Evolutionary conservation across 768 basidiomycete genomes (phyloP), one percentile per base, ranked within the genome.

Genomic region (Hygrophorus russula): DNA sequence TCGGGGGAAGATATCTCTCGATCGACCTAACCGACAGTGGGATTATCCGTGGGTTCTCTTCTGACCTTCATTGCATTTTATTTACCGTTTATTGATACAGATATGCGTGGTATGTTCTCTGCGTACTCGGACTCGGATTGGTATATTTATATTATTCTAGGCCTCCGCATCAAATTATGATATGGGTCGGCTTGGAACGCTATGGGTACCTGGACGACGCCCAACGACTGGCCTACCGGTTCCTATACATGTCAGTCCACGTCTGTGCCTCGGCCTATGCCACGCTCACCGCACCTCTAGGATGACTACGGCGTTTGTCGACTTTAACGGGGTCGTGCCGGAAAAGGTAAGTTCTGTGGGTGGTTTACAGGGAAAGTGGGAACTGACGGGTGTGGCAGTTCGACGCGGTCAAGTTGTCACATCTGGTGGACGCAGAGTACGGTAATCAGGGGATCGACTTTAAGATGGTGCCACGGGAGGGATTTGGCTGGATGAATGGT

Each of bases 401-500:
- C 59, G 92, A 99, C 56, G 94, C 92, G 2, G 94, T 99, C 51
- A 88, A 82, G 61, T 74, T 96, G 15, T 94, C 89, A 1, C 92
- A 97, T 57, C 73, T 97, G 37, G 93, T 99, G 5, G 93, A 94
- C 56, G 96, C 94, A 36, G 94, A 97, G 66, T 97, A 97, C 53
- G 85, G 91, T 7, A 92, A 92, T 59, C 89, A 92, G 57, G 94
- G 94, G 39, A 73, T 94, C 52, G 94, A 99, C 67, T 99, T 99
- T 69, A 90, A 93, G 67, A 81, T 93, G 75, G 86, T 97, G 35
- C 93, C 93, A 39, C 76, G 92, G 11, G 94, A 98, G 64, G 94
- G 94, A 43, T 99, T 98, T 57, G 94, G 94, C 7, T 97, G 92
- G 94, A 96, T 92, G 86, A 94, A 94, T 49, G 73, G 89, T 90